Percentiles rank a stretch among this genome's conserved stretches.
Evolutionary conservation across 495 filamentous ascomycete genomes (phyloP).

Genomic region (Neurospora intermedia): DNA sequence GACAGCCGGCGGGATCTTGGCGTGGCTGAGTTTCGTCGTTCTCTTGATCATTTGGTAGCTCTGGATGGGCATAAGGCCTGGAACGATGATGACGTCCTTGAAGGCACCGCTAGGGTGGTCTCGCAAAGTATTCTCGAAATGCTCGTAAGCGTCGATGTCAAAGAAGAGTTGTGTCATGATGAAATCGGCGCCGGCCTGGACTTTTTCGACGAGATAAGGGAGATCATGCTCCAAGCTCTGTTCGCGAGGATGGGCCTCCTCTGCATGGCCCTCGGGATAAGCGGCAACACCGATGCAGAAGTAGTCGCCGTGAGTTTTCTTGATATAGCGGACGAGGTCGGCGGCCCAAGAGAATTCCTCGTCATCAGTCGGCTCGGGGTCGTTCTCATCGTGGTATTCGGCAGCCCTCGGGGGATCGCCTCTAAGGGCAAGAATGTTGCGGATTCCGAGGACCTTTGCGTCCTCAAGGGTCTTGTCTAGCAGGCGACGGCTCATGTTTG

Average conservation of each 20-base stretch:
- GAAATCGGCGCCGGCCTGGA: slow-evolving; percentile 86
- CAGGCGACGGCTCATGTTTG: slow-evolving; percentile 83
- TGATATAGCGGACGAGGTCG: slow-evolving; percentile 86
- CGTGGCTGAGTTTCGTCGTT: slow-evolving; percentile 92
- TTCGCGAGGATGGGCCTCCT: slow-evolving; percentile 65
- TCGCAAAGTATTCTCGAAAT: slow-evolving; percentile 68
- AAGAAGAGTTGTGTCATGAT: slow-evolving; percentile 99
- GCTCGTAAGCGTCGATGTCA: slow-evolving; percentile 68
- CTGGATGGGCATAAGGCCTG: slow-evolving; percentile 94
- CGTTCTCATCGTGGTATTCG: slow-evolving; percentile 60
- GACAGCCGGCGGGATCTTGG: slow-evolving; percentile 61
- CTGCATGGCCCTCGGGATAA: slow-evolving; percentile 95
- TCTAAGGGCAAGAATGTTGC: slow-evolving; percentile 87
- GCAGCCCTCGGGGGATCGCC: slow-evolving; percentile 88
- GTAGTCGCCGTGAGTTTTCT: slow-evolving; percentile 76
- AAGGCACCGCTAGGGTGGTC: slow-evolving; percentile 78
- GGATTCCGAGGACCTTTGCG: slow-evolving; percentile 83
- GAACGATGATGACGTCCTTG: slow-evolving; percentile 81
- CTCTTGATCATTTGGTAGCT: slow-evolving; percentile 90
- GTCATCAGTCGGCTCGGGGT: slow-evolving; percentile 33
- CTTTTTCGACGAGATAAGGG: slow-evolving; percentile 86
- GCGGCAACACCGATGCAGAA: slow-evolving; percentile 94
- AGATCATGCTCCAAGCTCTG: slow-evolving; percentile 75
- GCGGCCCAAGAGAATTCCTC: slow-evolving; percentile 76
- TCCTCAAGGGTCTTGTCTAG: slow-evolving; percentile 85